Conservation (phyloP, 345 rosid genomes). For the Nephelium lappaceum region DNA sequence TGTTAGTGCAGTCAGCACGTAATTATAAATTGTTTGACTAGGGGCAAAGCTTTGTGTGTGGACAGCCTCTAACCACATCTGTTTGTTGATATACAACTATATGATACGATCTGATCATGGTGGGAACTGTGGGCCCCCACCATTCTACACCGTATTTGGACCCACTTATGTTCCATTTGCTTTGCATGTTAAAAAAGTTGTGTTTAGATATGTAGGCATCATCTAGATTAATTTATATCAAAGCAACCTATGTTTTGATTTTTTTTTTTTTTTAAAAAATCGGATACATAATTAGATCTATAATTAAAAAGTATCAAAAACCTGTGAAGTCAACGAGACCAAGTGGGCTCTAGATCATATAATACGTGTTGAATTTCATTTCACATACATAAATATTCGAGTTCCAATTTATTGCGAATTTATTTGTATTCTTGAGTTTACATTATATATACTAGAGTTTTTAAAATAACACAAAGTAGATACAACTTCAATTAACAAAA, state of each 20-base stretch:
- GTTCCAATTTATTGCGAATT: too few relatives aligned
- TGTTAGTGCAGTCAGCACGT: conserved; percentile 30
- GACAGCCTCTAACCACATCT: conserved; percentile 14
- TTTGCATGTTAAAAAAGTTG: too few relatives aligned
- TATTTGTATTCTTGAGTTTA: too few relatives aligned
- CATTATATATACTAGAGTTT: too few relatives aligned
- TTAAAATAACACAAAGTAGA: too few relatives aligned
- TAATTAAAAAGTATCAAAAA: neutral
- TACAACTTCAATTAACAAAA: too few relatives aligned
- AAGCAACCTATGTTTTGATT: neutral
- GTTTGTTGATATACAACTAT: neutral
- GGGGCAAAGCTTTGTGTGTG: neutral
- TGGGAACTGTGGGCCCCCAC: conserved; percentile 17
- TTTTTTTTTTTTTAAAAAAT: too few relatives aligned
- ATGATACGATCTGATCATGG: conserved; percentile 2
- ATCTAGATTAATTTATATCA: neutral
- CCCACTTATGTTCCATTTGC: neutral
- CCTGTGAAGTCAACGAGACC: conserved; percentile 3
- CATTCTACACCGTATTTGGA: neutral
- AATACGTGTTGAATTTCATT: neutral
- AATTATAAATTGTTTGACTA: conserved; percentile 27
- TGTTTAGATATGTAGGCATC: neutral
- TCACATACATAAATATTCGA: too few relatives aligned
- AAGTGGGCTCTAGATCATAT: neutral
- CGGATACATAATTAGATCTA: too few relatives aligned